These are phyloP conservation scores for Naganishia cerealis DNA, from an alignment of 1,284 basidiomycete species.

Conservation along the genomic window DNA sequence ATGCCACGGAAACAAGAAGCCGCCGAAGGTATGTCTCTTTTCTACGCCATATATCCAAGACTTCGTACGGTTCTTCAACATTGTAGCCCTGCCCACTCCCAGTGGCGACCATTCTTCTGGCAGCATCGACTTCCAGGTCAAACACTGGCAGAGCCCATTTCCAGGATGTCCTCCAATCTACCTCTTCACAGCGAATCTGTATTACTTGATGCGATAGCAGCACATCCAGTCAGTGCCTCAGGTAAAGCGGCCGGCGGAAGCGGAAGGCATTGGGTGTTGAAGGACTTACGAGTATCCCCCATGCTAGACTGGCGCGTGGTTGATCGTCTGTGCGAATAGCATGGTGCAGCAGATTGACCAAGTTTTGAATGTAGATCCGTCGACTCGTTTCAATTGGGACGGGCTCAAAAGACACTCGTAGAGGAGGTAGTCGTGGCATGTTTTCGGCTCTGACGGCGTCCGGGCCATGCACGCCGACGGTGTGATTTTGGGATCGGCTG, in stretches of 20 bases:
- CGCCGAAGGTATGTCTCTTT: constrained; percentile 41
- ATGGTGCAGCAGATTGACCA: constrained; percentile 61
- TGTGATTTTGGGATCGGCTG: too few species aligned
- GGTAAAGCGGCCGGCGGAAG: not conserved
- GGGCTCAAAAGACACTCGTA: constrained; percentile 24
- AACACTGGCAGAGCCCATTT: constrained; percentile 66
- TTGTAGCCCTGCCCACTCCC: constrained; percentile 13
- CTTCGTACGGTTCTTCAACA: constrained; percentile 16
- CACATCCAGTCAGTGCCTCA: not conserved
- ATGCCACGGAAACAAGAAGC: constrained; percentile 64
- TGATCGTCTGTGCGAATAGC: constrained; percentile 70
- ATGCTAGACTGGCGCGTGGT: constrained; percentile 68
- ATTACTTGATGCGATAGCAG: constrained; percentile 1
- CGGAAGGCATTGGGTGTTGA: not conserved
- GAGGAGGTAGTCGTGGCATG: constrained; percentile 21
- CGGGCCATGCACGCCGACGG: not conserved
- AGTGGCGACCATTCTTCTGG: not conserved
- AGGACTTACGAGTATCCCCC: constrained; percentile 66
- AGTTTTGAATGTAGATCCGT: constrained; percentile 49
- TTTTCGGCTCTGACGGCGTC: not conserved
- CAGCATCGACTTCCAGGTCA: constrained; percentile 43
- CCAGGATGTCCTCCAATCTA: constrained; percentile 76
- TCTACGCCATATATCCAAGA: constrained; percentile 33
- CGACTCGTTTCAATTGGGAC: constrained; percentile 38
- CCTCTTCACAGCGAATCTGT: constrained; percentile 70